These are phyloP conservation scores for Chaetomium tenue DNA, from an alignment of 495 filamentous ascomycete genomes.

Conservation along the genomic window DNA sequence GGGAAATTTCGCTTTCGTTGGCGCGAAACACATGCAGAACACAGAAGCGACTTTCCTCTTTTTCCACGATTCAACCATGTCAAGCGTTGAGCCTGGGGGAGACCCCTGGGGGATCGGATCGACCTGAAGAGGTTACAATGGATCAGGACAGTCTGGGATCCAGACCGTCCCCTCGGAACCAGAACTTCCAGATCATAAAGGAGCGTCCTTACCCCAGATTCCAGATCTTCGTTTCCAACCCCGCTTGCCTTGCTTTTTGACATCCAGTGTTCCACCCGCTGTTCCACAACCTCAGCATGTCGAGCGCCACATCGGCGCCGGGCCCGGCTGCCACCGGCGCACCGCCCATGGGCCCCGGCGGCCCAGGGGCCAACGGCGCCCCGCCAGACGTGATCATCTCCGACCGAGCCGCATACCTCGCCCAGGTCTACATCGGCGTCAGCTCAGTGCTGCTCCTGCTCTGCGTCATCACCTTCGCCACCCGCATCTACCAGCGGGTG, in stretches of 20 bases:
- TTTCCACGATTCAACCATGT: not conserved
- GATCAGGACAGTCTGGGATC: not conserved
- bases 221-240: not conserved
- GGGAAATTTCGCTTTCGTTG: constrained; percentile 13
- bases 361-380: not conserved
- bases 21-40: constrained; percentile 6
- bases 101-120: not conserved
- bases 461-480: constrained; percentile 24
- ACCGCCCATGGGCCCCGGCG: not conserved
- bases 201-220: not conserved
- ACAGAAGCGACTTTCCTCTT: constrained; percentile 1
- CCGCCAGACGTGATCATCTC: constrained; percentile 20
- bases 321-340: not conserved
- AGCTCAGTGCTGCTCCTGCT: constrained; percentile 25
- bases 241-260: constrained; percentile 3
- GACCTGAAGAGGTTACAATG: constrained; percentile 2
- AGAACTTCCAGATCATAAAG: constrained; percentile 12
- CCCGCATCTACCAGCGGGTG: constrained; percentile 29
- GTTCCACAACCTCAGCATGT: constrained; percentile 3
- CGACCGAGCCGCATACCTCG: constrained; percentile 24
- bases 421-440: constrained; percentile 24
- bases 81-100: not conserved
- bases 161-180: not conserved
- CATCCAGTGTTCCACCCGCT: not conserved
- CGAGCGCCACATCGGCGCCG: constrained; percentile 1